Conservation (phyloP, 2,329 filamentous ascomycete genomes). For the Alternaria arbusti region DNA sequence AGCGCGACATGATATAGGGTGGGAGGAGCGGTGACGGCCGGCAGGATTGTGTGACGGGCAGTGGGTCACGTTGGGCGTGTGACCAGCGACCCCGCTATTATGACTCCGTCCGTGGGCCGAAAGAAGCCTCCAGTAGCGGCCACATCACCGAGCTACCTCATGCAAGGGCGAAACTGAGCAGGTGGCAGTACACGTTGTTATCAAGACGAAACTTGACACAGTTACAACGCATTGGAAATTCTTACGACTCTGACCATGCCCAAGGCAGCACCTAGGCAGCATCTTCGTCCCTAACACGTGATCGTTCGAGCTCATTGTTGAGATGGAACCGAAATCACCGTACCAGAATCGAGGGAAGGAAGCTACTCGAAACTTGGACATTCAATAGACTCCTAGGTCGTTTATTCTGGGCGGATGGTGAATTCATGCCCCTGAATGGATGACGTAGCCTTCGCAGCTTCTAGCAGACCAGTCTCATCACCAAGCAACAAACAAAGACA, state of each 20-base stretch:
- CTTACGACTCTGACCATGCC: neutral
- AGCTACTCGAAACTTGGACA: neutral
- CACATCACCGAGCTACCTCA: neutral
- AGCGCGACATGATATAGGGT: constrained; percentile 40
- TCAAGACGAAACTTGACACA: neutral
- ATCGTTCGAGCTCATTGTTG: neutral
- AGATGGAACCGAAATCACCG: neutral
- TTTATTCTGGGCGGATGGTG: neutral
- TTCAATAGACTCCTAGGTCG: neutral
- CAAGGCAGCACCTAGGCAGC: neutral
- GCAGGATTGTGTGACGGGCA: neutral
- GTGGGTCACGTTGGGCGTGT: constrained; percentile 11
- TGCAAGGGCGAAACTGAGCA: neutral
- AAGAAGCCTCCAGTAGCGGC: neutral
- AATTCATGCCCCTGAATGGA: neutral
- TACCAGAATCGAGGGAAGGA: neutral
- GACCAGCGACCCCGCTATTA: constrained; percentile 12
- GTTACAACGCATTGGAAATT: neutral
- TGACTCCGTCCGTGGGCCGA: constrained; percentile 1
- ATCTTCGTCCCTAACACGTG: neutral
- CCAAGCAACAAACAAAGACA: neutral
- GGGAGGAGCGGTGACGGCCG: constrained; percentile 16
- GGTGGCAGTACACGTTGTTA: neutral
- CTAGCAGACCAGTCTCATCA: neutral
- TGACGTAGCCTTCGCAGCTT: neutral